These are phyloP conservation scores for Puccinia horiana DNA, from an alignment of 1,284 basidiomycete genomes.

Conservation along the genomic window DNA sequence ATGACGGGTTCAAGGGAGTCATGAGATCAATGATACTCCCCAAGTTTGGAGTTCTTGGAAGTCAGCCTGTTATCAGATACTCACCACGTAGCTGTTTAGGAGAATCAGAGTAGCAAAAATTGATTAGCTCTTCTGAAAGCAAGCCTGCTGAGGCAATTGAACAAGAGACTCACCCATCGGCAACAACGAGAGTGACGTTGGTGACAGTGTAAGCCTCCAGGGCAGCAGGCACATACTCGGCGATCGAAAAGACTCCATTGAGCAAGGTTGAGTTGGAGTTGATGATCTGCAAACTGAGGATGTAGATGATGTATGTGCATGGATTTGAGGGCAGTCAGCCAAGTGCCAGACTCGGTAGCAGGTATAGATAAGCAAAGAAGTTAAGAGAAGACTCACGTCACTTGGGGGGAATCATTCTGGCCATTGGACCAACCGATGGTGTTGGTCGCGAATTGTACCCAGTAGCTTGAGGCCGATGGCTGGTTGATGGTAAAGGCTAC, in stretches of 20 bases:
- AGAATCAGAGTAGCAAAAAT: not conserved
- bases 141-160: not conserved
- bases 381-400: not conserved
- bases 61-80: not conserved
- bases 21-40: not conserved
- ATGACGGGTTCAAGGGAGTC: not conserved
- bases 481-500: conserved; percentile 35
- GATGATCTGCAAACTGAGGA: conserved; percentile 39
- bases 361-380: not conserved
- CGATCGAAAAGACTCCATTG: conserved; percentile 46
- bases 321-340: not conserved
- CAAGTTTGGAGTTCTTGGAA: not conserved
- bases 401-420: conserved; percentile 19
- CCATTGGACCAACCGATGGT: conserved; percentile 28
- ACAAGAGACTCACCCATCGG: conserved; percentile 32
- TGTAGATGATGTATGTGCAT: not conserved
- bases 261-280: conserved; percentile 27
- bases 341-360: too few relatives aligned
- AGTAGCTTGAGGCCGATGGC: conserved; percentile 28
- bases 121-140: not conserved
- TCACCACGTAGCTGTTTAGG: conserved; percentile 10
- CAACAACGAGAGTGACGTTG: conserved; percentile 42
- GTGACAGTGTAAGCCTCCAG: conserved; percentile 35
- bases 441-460: conserved; percentile 43
- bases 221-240: conserved; percentile 40